Evolutionary conservation across 495 filamentous ascomycete species (phyloP), one percentile per base, ranked within the genome.

Genomic region (Penicillium steckii): DNA sequence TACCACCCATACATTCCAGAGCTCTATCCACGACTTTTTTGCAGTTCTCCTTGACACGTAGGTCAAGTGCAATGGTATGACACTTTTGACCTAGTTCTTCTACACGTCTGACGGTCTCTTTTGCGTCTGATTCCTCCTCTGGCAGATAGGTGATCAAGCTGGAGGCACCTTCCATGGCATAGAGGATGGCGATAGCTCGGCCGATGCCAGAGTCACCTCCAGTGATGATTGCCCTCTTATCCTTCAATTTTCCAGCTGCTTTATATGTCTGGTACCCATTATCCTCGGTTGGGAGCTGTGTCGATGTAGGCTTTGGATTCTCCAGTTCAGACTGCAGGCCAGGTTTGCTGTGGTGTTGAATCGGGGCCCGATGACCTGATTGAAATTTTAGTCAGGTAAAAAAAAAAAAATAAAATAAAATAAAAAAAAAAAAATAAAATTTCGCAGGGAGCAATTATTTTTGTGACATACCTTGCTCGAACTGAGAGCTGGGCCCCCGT

Each of bases 181-280:
- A 93, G 0, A 95, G 75, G 13, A 93, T 83, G 0, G 89, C 87
- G 13, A 86, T 81, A 0, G 89, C 85, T 7, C 89, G 85, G 13
- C 90, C 89, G 59, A 94, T 94, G 13, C 90, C 89, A 5, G 81
- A 87, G 64, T 94, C 89, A 12, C 90, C 90, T 13, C 89, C 89
- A 1, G 89, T 92, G 57, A 94, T 94, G 27, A 94, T 68, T 19
- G 88, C 88, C 19, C 83, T 86, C 66, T 87, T 89, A 53, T 82
- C 86, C 50, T 74, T 60, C 2, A 94, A 79, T 70, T 95, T 95
- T 30, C 84, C 85, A 9, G 90, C 87, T 10, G 89, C 81, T 67
- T 84, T 85, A 73, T 94, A 94, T 46, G 78, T 81, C 57, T 88
- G 82, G 67, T 84, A 88, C 12, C 85, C 85, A 45, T 83, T 82